Conservation (phyloP, 2,329 filamentous ascomycete genomes). For the Pestalotiopsis sp. region DNA sequence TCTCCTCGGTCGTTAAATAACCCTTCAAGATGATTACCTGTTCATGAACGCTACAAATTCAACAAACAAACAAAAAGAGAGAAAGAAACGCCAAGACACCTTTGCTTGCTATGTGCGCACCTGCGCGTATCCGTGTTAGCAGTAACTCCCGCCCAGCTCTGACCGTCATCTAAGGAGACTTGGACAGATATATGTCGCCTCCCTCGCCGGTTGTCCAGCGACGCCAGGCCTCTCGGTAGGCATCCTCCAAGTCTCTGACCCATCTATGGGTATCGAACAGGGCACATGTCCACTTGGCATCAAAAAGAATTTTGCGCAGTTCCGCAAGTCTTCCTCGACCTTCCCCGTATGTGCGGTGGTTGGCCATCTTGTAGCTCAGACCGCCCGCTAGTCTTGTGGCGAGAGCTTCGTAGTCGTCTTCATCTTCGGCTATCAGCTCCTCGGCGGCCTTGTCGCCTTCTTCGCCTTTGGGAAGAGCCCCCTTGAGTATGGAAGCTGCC, state of each 20-base stretch:
- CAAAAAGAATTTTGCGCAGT: slow-evolving; percentile 79
- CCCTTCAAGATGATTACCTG: slow-evolving; percentile 11
- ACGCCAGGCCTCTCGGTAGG: slow-evolving; percentile 87
- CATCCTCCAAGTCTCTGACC: slow-evolving; percentile 86
- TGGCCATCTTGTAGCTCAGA: slow-evolving; percentile 58
- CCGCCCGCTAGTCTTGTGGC: slow-evolving; percentile 69
- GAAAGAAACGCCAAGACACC: slow-evolving; percentile 10
- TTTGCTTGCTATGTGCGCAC: slow-evolving; percentile 1
- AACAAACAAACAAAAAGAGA: slow-evolving; percentile 13
- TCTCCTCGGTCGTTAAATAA: slow-evolving; percentile 11
- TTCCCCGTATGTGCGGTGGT: slow-evolving; percentile 47
- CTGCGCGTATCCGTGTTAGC: not conserved
- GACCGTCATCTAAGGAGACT: not conserved
- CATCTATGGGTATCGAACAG: slow-evolving; percentile 91
- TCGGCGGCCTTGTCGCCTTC: slow-evolving; percentile 69
- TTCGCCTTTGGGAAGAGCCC: slow-evolving; percentile 75
- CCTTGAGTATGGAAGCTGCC: slow-evolving; percentile 91
- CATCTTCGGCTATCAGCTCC: slow-evolving; percentile 77
- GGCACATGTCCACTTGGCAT: slow-evolving; percentile 81
- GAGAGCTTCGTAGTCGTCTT: slow-evolving; percentile 82
- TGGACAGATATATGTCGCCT: slow-evolving; percentile 84
- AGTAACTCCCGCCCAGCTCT: not conserved
- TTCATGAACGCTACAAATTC: not conserved
- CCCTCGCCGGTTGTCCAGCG: slow-evolving; percentile 83
- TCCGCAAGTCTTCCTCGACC: slow-evolving; percentile 74